Base-by-base conservation (phyloP, 2,329 filamentous ascomycete species). In the Cladosporium sp. region DNA sequence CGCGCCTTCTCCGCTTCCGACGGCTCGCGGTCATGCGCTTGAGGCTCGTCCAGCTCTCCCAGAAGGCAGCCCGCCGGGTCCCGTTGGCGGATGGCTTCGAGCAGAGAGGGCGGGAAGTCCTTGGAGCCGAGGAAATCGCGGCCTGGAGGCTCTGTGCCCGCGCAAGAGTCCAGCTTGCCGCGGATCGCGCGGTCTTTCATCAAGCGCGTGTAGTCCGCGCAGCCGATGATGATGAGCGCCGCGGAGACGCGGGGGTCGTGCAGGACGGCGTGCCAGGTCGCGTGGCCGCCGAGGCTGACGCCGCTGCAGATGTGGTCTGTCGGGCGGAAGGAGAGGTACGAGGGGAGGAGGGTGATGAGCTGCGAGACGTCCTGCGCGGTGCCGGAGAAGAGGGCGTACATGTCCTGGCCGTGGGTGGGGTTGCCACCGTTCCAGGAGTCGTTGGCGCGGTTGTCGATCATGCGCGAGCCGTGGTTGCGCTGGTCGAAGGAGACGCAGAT, bases 401-500 rank as follows among this genome's bases (percentile, higher is more conserved):
- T 95, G 69, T 98, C 93, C 66, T 89, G 83, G 0, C 90, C 92
- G 72, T 97, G 93, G 6, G 77, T 80, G 7, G 78, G 74, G 66
- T 96, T 95, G 31, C 89, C 90, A 35, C 81, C 71, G 41, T 81
- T 79, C 92, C 91, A 97, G 3, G 85, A 78, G 60, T 85, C 76
- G 67, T 96, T 97, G 22, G 86, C 83, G 14, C 77, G 60, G 7
- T 79, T 72, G 61, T 85, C 78, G 2, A 92, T 80, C 54, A 83
- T 70, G 51, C 93, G 76, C 2, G 80, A 78, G 22, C 93, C 93
- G 70, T 97, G 93, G 69, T 97, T 97, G 43, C 92, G 81, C 74
- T 95, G 90, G 71, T 97, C 93, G 69, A 95, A 95, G 2, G 86
- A 81, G 10, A 91, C 80, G 2, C 88, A 90, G 46, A 97, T 84